phyloP scores from a whole-genome alignment of 1,284 basidiomycete genomes.

The Ganoderma lingzhi region DNA sequence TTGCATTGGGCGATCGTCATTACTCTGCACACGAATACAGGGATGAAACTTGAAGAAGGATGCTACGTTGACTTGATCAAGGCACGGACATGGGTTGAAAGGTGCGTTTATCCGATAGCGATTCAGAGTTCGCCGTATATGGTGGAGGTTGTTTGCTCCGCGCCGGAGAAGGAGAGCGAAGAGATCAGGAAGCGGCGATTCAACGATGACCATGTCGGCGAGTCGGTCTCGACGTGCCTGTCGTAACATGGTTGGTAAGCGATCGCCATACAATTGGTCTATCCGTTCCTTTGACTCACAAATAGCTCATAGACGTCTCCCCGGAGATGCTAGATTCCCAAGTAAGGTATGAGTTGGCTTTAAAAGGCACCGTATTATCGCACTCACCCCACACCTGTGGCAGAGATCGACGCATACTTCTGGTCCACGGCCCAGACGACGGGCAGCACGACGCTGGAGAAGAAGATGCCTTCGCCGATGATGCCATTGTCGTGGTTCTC shows the following conservation, averaged over 20 bases:
- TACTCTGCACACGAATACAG: background rate
- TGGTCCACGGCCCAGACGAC: constrained; percentile 7
- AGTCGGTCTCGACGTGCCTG: constrained; percentile 7
- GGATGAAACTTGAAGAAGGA: background rate
- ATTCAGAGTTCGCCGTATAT: constrained; percentile 1
- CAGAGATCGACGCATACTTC: background rate
- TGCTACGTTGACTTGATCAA: background rate
- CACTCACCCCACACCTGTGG: constrained; percentile 6
- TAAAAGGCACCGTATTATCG: background rate
- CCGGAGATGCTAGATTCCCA: background rate
- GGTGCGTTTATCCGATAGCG: background rate
- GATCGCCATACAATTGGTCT: background rate
- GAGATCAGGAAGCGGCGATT: constrained; percentile 2
- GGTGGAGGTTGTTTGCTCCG: constrained; percentile 1
- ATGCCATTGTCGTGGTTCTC: constrained; percentile 7
- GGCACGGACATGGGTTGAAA: background rate
- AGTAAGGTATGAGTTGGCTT: background rate
- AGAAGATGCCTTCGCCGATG: background rate
- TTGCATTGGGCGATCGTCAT: constrained; percentile 4
- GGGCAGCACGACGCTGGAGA: constrained; percentile 2
- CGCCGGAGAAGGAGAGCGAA: background rate
- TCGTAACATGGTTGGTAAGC: background rate
- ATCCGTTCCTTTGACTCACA: background rate
- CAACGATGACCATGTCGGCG: constrained; percentile 8
- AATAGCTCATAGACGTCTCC: constrained; percentile 2